Conservation (phyloP, 768 basidiomycete species). For the Boletus barrowsii region DNA sequence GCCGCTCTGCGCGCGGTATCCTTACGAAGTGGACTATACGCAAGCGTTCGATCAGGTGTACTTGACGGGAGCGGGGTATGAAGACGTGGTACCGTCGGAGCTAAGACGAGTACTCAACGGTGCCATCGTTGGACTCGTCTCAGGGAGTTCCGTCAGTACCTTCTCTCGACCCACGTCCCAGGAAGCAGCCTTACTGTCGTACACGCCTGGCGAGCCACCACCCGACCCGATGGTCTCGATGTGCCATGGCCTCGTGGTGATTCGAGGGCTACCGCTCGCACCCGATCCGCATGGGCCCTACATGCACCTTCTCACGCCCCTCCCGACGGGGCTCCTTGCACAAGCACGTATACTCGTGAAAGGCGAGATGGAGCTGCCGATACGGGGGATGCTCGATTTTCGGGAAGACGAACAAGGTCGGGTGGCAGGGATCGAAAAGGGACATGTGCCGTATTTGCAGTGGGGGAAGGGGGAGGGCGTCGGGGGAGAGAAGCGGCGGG, state of each 20-base stretch:
- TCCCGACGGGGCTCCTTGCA: slow-evolving; percentile 49
- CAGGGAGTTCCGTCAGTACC: slow-evolving; percentile 1
- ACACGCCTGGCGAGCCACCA: slow-evolving; percentile 49
- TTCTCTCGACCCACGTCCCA: background rate
- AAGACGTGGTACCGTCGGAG: slow-evolving; percentile 75
- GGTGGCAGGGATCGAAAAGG: slow-evolving; percentile 51
- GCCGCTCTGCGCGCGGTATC: slow-evolving; percentile 65
- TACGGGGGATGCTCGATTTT: slow-evolving; percentile 86
- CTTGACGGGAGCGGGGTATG: slow-evolving; percentile 69
- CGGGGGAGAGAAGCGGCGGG: slow-evolving; percentile 68
- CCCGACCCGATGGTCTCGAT: slow-evolving; percentile 60
- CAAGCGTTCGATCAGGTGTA: slow-evolving; percentile 61
- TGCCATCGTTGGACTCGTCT: slow-evolving; percentile 73
- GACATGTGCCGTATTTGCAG: slow-evolving; percentile 71
- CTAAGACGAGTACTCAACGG: slow-evolving; percentile 73
- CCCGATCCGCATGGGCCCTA: slow-evolving; percentile 23
- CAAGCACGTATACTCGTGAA: slow-evolving; percentile 52
- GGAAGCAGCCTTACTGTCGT: slow-evolving; percentile 40
- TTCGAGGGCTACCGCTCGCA: slow-evolving; percentile 48
- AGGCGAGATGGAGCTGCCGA: slow-evolving; percentile 84
- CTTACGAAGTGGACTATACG: slow-evolving; percentile 66
- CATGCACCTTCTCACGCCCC: slow-evolving; percentile 80
- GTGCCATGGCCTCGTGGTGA: slow-evolving; percentile 74
- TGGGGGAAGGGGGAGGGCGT: slow-evolving; percentile 70
- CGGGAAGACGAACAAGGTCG: slow-evolving; percentile 35